Percentiles rank a stretch among this genome's conserved stretches.
These are phyloP conservation scores for Schizochytrium sp. DNA, from an alignment of 108 stramenopile genomes.

Conservation along the genomic window DNA sequence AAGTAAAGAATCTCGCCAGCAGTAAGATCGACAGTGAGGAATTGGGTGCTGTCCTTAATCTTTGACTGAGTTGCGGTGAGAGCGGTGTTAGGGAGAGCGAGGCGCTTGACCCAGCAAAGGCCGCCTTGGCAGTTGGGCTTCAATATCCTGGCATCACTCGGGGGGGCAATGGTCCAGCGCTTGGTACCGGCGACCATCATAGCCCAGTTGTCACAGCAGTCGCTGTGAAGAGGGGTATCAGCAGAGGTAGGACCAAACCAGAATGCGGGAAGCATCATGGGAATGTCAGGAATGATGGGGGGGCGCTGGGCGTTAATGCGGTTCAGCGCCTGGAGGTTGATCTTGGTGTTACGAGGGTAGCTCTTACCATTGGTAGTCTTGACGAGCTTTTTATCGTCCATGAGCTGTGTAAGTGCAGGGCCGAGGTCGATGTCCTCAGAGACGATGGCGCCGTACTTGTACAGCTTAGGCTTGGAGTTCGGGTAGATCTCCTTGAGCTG, in stretches of 20 bases:
- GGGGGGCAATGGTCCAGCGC: slow-evolving; percentile 31
- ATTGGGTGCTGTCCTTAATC: slow-evolving; percentile 37
- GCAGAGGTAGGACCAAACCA: slow-evolving; percentile 49
- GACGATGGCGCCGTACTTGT: slow-evolving; percentile 59
- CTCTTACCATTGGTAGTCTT: slow-evolving; percentile 47
- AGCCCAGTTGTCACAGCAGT: slow-evolving; percentile 62
- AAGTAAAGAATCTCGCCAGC: slow-evolving; percentile 47
- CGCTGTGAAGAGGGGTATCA: slow-evolving; percentile 50
- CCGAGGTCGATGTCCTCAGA: slow-evolving; percentile 13
- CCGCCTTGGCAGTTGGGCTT: slow-evolving; percentile 53
- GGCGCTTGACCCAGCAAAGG: slow-evolving; percentile 50
- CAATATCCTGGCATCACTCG: slow-evolving; percentile 33
- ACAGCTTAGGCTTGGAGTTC: slow-evolving; percentile 50
- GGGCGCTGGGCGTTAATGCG: slow-evolving; percentile 45
- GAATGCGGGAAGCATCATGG: slow-evolving; percentile 48
- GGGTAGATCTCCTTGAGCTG: slow-evolving; percentile 42
- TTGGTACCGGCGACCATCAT: slow-evolving; percentile 60
- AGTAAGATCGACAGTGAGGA: slow-evolving; percentile 32
- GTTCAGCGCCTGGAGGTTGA: slow-evolving; percentile 4
- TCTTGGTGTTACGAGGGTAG: slow-evolving; percentile 53
- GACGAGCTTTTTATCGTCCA: slow-evolving; percentile 35
- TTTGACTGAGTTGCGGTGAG: slow-evolving; percentile 31
- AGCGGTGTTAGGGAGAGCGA: neutral
- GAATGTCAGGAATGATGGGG: slow-evolving; percentile 57
- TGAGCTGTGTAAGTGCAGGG: slow-evolving; percentile 30